A percentile compares a stretch with the other conserved stretches of the same genome.
Evolutionary conservation across 495 filamentous ascomycete genomes (phyloP).

Genomic region (Lophiotrema nucula): DNA sequence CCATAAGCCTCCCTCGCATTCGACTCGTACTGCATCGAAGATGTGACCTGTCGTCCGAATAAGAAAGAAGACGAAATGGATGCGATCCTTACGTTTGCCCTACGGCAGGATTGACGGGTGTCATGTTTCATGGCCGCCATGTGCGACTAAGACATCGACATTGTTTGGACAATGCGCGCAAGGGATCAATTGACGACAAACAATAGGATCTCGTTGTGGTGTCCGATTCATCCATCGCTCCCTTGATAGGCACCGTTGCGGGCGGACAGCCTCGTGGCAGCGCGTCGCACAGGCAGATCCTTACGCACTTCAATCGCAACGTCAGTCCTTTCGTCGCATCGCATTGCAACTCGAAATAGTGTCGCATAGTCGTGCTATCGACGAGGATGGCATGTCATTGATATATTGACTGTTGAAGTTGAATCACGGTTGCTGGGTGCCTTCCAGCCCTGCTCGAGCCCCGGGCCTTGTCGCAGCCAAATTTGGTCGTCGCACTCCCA

Average conservation of each 20-base stretch:
- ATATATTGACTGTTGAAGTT: neutral
- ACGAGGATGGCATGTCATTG: neutral
- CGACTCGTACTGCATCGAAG: too few species aligned
- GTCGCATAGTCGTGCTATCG: neutral
- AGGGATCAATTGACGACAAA: too few species aligned
- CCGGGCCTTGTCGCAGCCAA: too few species aligned
- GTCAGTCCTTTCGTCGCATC: neutral
- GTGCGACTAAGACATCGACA: constrained; percentile 8
- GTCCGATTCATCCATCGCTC: too few species aligned
- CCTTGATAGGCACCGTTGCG: neutral
- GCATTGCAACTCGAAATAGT: neutral
- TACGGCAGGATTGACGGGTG: constrained; percentile 5
- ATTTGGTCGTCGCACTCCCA: too few species aligned
- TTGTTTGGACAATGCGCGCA: neutral
- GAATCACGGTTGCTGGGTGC: neutral
- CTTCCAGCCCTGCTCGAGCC: neutral
- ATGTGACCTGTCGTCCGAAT: too few species aligned
- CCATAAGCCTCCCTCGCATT: too few species aligned
- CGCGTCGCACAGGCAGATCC: neutral
- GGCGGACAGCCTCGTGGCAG: neutral
- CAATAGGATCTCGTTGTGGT: too few species aligned
- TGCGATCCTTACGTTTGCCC: neutral
- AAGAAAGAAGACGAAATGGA: too few species aligned
- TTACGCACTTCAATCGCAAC: neutral
- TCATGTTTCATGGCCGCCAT: constrained; percentile 10